These are phyloP conservation scores for Protomyces inundatus DNA, from an alignment of 1,139 yeast species.

Conservation along the genomic window DNA sequence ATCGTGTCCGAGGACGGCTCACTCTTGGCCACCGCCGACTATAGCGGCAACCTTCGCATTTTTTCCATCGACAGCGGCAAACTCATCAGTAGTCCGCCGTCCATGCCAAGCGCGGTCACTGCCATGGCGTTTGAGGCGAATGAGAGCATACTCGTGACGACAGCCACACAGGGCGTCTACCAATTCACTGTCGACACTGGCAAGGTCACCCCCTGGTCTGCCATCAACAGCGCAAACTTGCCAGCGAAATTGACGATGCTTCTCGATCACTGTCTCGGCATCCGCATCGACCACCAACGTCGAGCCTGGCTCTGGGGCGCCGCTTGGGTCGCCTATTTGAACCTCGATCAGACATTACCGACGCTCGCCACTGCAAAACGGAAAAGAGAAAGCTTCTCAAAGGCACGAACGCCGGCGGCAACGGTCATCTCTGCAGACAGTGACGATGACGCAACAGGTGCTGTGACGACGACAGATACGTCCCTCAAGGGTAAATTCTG, in stretches of 20 bases:
- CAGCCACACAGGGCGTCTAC: constrained; percentile 67
- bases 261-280: constrained; percentile 69
- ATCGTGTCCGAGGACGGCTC: constrained; percentile 47
- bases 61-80: constrained; percentile 38
- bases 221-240: constrained; percentile 63
- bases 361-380: background rate
- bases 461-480: constrained; percentile 5
- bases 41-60: constrained; percentile 62
- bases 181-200: constrained; percentile 51
- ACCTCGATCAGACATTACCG: constrained; percentile 59
- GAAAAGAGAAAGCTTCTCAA: background rate
- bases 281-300: constrained; percentile 44
- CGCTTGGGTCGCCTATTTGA: constrained; percentile 75
- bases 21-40: constrained; percentile 53
- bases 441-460: background rate
- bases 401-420: background rate
- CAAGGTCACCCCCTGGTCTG: constrained; percentile 70
- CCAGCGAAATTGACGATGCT: constrained; percentile 60
- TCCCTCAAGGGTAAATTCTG: constrained; percentile 51
- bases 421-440: background rate
- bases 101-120: constrained; percentile 56
- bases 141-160: constrained; percentile 44
- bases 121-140: constrained; percentile 52
- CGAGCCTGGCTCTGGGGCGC: constrained; percentile 78
- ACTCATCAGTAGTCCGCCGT: constrained; percentile 40